Conservation (phyloP, 768 basidiomycete genomes). For the Mycena polygramma region DNA sequence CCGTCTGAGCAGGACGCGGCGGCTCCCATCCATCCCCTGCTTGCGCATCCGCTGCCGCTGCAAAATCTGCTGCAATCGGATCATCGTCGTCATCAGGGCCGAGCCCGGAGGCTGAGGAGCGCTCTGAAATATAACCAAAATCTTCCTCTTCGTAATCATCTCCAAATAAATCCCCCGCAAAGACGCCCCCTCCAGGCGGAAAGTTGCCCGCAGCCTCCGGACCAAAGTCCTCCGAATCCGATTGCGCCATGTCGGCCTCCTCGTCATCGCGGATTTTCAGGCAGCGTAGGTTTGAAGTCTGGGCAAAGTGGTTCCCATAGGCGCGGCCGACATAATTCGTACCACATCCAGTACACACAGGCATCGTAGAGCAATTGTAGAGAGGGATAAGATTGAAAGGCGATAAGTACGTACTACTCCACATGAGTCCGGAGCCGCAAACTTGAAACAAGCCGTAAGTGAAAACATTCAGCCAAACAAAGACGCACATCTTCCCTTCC, state of each 20-base stretch:
- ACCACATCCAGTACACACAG: neutral
- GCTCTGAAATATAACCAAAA: too few relatives aligned
- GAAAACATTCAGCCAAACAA: neutral
- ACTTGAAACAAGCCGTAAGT: neutral
- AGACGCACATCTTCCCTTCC: neutral
- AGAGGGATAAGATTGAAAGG: neutral
- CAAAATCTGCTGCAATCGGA: neutral
- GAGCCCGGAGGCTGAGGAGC: neutral
- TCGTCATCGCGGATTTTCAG: neutral
- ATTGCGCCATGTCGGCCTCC: neutral
- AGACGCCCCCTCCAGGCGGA: too few relatives aligned
- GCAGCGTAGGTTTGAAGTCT: neutral
- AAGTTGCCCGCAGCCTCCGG: neutral
- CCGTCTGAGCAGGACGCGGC: neutral
- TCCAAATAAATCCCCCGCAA: too few relatives aligned
- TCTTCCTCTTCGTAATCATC: too few relatives aligned
- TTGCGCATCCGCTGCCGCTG: neutral
- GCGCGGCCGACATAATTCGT: neutral
- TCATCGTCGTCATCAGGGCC: neutral
- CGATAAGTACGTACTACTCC: neutral
- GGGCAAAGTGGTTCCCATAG: neutral
- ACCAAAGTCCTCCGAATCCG: neutral
- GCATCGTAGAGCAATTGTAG: neutral
- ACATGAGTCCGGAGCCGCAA: neutral
- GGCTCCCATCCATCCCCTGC: constrained; percentile 11